These are phyloP conservation scores for Syzygium malaccense DNA, from an alignment of 441 rosid genomes.

Conservation along the genomic window DNA sequence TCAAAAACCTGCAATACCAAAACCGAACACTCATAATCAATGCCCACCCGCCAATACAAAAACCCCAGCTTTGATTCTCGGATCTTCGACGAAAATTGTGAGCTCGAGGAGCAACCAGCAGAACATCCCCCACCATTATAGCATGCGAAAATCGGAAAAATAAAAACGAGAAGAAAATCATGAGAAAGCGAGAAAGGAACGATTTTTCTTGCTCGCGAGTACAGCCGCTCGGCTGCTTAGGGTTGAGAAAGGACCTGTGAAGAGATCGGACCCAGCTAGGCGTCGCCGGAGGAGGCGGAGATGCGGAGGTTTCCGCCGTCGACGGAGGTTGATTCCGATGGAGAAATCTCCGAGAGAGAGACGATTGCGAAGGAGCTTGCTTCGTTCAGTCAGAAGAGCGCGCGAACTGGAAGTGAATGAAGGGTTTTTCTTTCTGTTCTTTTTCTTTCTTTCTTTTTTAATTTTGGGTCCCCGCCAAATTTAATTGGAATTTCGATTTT, in stretches of 20 bases:
- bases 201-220: neutral
- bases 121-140: neutral
- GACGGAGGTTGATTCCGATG: neutral
- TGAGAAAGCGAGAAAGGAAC: neutral
- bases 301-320: neutral
- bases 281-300: neutral
- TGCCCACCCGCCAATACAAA: neutral
- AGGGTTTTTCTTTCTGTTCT: rapidly evolving
- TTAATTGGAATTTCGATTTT: neutral
- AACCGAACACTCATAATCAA: neutral
- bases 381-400: neutral
- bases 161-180: neutral
- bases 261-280: neutral
- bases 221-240: neutral
- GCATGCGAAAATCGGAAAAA: neutral
- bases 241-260: neutral
- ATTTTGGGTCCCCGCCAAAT: neutral
- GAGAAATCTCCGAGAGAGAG: neutral
- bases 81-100: neutral
- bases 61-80: neutral
- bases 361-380: neutral
- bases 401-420: neutral
- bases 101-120: neutral
- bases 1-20: neutral
- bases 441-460: too few species aligned